Base-by-base conservation (phyloP, 441 rosid species). In the Aquilaria agallochum region DNA sequence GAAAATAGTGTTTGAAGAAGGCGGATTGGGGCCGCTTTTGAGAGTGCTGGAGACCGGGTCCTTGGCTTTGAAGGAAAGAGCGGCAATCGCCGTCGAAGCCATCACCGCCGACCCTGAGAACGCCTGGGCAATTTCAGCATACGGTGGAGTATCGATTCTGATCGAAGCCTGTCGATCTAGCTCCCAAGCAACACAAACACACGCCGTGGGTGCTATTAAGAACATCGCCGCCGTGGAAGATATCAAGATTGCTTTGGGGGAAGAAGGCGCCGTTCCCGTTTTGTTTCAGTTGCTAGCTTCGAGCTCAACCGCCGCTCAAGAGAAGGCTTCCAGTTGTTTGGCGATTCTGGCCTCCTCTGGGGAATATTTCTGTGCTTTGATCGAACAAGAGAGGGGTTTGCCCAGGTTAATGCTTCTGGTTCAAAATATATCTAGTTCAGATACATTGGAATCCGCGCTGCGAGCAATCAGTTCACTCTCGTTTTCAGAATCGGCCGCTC, bases 201-300 rank as follows among this genome's bases (percentile, higher is more conserved):
- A 80, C 53, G 78, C 83, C 0, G 79, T 70, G 1, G 92, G 97
- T 1, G 90, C 89, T 46, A 75, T 90, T 55, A 75, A 77, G n/a
- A 87, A 90, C 40, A 73, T 84, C 34, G 82, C 84, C 11, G 69
- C 74, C 50, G 82, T 82, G 30, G 89, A 82, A 62, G 89, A 90
- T 55, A 80, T 84, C 32, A 74, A 76, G 56, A 68, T 74, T 59
- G 76, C 78, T 55, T 68, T 90, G 15, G 90, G 70, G 11, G 95
- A 87, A 66, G 95, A 90, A 82, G 97, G 84, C 5, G 89, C 80
- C 1, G 70, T 90, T 5, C 84, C 92, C 13, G 78, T 84, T 50
- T 78, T 90, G 11, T 63, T 87, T 32, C 77, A 78, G 36, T 65
- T 85, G 10, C 64, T 87, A 47, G 63, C 62, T 49, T 80, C 89